Percentiles rank a stretch among this genome's conserved stretches.
phyloP scores from a whole-genome alignment of 768 basidiomycete genomes.

The Collybia nuda region DNA sequence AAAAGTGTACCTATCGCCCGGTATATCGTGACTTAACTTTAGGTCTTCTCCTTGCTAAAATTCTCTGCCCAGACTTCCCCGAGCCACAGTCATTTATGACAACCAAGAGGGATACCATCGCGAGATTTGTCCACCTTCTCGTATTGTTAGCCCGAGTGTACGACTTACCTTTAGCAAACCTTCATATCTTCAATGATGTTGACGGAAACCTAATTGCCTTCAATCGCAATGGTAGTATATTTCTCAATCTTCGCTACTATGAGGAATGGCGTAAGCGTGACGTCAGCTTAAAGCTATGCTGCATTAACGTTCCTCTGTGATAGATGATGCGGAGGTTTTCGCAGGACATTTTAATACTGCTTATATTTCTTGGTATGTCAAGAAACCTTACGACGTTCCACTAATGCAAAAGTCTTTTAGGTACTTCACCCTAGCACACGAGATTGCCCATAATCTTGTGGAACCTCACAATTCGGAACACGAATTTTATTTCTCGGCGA shows the following conservation, averaged over 20 bases:
- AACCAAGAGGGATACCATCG: constrained; percentile 54
- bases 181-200: constrained; percentile 88
- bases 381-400: background rate
- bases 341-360: constrained; percentile 57
- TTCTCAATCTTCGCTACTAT: constrained; percentile 84
- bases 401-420: constrained; percentile 29
- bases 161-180: constrained; percentile 63
- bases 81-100: constrained; percentile 48
- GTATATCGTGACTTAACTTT: constrained; percentile 29
- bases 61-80: constrained; percentile 49
- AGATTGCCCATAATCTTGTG: constrained; percentile 90
- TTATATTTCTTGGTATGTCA: constrained; percentile 73
- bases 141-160: constrained; percentile 69
- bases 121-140: constrained; percentile 74
- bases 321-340: constrained; percentile 72
- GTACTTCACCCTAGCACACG: constrained; percentile 93
- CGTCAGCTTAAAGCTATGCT: background rate
- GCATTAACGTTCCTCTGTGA: background rate
- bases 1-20: constrained; percentile 64
- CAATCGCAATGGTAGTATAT: constrained; percentile 86
- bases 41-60: background rate
- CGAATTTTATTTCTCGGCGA: constrained; percentile 91
- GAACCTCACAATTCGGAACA: constrained; percentile 88
- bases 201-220: constrained; percentile 88
- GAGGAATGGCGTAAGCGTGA: constrained; percentile 80